Conservation (phyloP, 345 rosid species). For the Murraya paniculata region DNA sequence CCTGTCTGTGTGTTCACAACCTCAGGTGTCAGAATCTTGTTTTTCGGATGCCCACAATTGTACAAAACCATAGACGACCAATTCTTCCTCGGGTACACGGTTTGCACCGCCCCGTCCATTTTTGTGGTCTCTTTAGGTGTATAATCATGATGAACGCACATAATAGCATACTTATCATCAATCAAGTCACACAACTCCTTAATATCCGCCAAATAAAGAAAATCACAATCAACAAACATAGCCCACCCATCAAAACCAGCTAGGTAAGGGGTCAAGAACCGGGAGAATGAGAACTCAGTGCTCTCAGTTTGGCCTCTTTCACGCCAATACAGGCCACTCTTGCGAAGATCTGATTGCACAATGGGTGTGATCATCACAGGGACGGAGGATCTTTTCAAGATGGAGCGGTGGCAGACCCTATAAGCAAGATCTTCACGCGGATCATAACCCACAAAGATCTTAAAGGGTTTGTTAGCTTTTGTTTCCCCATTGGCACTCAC, state of each 20-base stretch:
- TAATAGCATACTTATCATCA: slow-evolving; percentile 83
- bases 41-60: slow-evolving; percentile 90
- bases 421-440: slow-evolving; percentile 84
- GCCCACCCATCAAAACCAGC: slow-evolving; percentile 93
- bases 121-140: slow-evolving; percentile 85
- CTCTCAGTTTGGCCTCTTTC: slow-evolving; percentile 81
- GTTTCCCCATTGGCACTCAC: slow-evolving; percentile 19
- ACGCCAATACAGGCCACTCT: slow-evolving; percentile 75
- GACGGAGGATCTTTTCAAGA: slow-evolving; percentile 70
- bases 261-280: slow-evolving; percentile 85
- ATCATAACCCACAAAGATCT: slow-evolving; percentile 93
- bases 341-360: slow-evolving; percentile 75
- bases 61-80: slow-evolving; percentile 99
- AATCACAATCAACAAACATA: slow-evolving; percentile 94
- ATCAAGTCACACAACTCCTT: slow-evolving; percentile 70
- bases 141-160: slow-evolving; percentile 97
- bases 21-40: slow-evolving; percentile 66
- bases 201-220: slow-evolving; percentile 81
- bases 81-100: slow-evolving; percentile 93
- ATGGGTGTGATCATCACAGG: slow-evolving; percentile 82
- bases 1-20: slow-evolving; percentile 72
- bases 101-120: slow-evolving; percentile 97
- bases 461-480: slow-evolving; percentile 38
- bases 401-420: slow-evolving; percentile 75
- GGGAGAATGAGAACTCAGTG: slow-evolving; percentile 91